Base-by-base conservation (phyloP, 1,284 basidiomycete species). In the Malassezia vespertilionis region DNA sequence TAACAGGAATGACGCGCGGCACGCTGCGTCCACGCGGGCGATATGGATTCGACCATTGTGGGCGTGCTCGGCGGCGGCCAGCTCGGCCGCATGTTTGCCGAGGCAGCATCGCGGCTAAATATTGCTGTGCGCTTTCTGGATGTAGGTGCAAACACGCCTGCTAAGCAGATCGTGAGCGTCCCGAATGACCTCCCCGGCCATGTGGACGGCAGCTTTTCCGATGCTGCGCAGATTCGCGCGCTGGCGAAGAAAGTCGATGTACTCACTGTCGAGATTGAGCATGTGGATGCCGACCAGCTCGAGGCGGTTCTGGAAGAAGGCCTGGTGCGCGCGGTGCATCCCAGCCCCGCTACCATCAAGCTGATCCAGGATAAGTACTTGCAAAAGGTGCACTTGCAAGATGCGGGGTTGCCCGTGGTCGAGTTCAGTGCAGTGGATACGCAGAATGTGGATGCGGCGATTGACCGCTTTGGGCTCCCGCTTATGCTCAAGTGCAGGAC, bases 401-500 rank as follows among this genome's bases (percentile, higher is more conserved):
- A 12, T 31, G 48, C 55, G 12, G 56, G 50, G 5, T 37, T 83
- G 37, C 82, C 88, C 0, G 78, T 95, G 2, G 83, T 83, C 0
- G 79, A 82, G 10, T 96, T 83, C 33, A 44, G 60, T 26, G 63
- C 65, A 51, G 49, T 60, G 22, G 42, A 52, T 21, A 51, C 45
- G 10, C 22, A 35, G 3, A 18, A 31, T 14, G 54, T 63, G 8
- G 39, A 44, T 12, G 47, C 48, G 14, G 58, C 58, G 11, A 59
- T 45, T 8, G 37, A 60, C 4, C 70, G 72, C 36, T 77, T 93
- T 10, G 88, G 89, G 4, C 76, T 88, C 15, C 91, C 93, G 1
- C 74, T 96, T 43, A 95, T 97, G 91, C 79, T 99, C 60, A 99
- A 99, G 74, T 87, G 84, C 46, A 78, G 88, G 21, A 93, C 86